A percentile compares a stretch with the other conserved stretches of the same genome.
Conservation (phyloP, 2,329 filamentous ascomycete genomes). For the Trichoderma citrinoviride region DNA sequence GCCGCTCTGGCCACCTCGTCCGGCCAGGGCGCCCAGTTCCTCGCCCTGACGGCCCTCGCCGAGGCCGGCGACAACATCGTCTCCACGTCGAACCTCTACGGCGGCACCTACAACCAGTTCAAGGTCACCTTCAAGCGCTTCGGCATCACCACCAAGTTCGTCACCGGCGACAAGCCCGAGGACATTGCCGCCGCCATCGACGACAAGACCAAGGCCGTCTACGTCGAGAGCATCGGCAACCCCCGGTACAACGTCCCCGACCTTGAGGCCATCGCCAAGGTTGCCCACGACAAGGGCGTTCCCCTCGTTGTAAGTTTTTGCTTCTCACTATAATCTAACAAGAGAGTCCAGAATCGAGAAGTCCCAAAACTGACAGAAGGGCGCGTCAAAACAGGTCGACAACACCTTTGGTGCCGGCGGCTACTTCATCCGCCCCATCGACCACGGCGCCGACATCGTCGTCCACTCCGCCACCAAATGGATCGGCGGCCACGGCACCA, state of each 20-base stretch:
- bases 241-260: constrained; percentile 91
- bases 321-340: not conserved
- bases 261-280: constrained; percentile 79
- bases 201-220: constrained; percentile 89
- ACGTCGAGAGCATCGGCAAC: constrained; percentile 90
- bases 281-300: constrained; percentile 68
- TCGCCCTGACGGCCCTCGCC: constrained; percentile 80
- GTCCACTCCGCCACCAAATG: constrained; percentile 95
- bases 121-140: constrained; percentile 87
- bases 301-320: constrained; percentile 60
- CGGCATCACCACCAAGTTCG: constrained; percentile 84
- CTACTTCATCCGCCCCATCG: constrained; percentile 81
- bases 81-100: constrained; percentile 85
- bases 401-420: constrained; percentile 95
- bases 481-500: constrained; percentile 95
- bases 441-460: constrained; percentile 89
- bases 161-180: constrained; percentile 73
- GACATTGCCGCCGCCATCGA: constrained; percentile 83
- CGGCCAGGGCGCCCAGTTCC: constrained; percentile 89
- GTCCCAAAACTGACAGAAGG: not conserved
- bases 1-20: constrained; percentile 82
- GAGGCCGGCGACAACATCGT: constrained; percentile 90
- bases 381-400: constrained; percentile 66
- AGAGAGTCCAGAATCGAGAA: not conserved
- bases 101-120: constrained; percentile 95